A percentile compares a stretch with the other conserved stretches of the same genome.
These are phyloP conservation scores for Ganoderma sinense DNA, from an alignment of 1,284 basidiomycete species.

Conservation along the genomic window DNA sequence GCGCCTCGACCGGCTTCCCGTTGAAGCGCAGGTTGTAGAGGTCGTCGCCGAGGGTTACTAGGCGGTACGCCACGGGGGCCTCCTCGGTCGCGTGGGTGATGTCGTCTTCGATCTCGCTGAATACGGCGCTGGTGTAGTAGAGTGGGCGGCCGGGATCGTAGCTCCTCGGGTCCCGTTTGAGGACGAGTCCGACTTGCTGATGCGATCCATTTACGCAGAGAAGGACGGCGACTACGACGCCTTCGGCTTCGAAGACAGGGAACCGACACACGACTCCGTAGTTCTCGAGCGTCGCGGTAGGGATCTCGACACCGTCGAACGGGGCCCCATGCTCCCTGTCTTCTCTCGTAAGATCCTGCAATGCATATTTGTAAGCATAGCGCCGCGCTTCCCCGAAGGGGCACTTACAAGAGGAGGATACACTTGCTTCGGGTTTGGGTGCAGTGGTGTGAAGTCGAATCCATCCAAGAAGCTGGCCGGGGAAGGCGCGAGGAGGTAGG, in stretches of 20 bases:
- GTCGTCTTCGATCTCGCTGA: background rate
- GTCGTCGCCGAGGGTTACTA: background rate
- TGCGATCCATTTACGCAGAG: background rate
- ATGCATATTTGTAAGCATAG: background rate
- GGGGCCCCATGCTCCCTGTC: background rate
- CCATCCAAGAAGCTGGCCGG: background rate
- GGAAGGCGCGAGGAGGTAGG: background rate
- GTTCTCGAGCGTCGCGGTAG: background rate
- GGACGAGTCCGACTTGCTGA: background rate
- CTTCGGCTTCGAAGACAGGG: background rate
- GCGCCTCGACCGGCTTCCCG: background rate
- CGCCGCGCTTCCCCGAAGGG: background rate
- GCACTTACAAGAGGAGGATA: background rate
- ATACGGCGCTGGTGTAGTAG: slow-evolving; percentile 1
- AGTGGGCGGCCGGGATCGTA: background rate
- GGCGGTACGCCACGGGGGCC: background rate
- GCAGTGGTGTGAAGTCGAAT: background rate
- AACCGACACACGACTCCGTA: background rate
- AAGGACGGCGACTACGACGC: background rate
- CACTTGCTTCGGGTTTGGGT: background rate
- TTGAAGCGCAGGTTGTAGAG: slow-evolving; percentile 1
- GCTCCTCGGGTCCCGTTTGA: background rate
- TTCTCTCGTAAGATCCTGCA: background rate
- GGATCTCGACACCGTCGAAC: background rate
- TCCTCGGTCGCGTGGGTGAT: background rate